A percentile compares a stretch with the other conserved stretches of the same genome.
Conservation (phyloP, 2,329 filamentous ascomycete genomes). For the Alternaria solani region DNA sequence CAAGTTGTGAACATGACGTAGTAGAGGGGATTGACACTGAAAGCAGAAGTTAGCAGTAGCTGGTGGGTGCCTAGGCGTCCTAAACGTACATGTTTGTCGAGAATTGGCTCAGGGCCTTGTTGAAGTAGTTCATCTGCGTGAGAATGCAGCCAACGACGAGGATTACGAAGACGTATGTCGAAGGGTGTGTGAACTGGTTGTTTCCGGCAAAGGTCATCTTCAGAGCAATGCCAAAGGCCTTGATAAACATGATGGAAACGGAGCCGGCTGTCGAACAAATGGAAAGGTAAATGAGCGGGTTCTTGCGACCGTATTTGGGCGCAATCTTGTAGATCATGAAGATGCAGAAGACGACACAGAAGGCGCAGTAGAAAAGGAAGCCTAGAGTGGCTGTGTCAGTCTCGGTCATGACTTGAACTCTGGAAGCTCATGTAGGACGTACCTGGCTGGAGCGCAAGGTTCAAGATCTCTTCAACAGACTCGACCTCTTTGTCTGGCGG, state of each 20-base stretch:
- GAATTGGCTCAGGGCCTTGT: constrained; percentile 96
- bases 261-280: constrained; percentile 98
- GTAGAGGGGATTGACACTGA: constrained; percentile 91
- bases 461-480: constrained; percentile 89
- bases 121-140: constrained; percentile 99
- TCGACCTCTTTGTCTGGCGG: constrained; percentile 91
- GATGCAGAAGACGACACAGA: constrained; percentile 82
- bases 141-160: constrained; percentile 92
- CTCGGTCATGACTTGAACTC: background rate
- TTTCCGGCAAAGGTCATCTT: constrained; percentile 93
- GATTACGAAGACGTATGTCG: constrained; percentile 97
- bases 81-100: constrained; percentile 89
- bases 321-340: constrained; percentile 98
- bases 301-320: constrained; percentile 89
- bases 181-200: constrained; percentile 94
- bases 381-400: constrained; percentile 60
- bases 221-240: constrained; percentile 96
- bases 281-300: constrained; percentile 94
- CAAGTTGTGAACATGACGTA: constrained; percentile 98
- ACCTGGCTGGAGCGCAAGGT: constrained; percentile 93
- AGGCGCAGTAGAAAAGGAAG: constrained; percentile 84
- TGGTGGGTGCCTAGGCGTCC: background rate
- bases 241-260: constrained; percentile 98
- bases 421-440: constrained; percentile 44
- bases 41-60: constrained; percentile 14